A percentile compares a stretch with the other conserved stretches of the same genome.
phyloP scores from a whole-genome alignment of 23 red algal genomes.

The Cyanidioschyzon merolae region DNA sequence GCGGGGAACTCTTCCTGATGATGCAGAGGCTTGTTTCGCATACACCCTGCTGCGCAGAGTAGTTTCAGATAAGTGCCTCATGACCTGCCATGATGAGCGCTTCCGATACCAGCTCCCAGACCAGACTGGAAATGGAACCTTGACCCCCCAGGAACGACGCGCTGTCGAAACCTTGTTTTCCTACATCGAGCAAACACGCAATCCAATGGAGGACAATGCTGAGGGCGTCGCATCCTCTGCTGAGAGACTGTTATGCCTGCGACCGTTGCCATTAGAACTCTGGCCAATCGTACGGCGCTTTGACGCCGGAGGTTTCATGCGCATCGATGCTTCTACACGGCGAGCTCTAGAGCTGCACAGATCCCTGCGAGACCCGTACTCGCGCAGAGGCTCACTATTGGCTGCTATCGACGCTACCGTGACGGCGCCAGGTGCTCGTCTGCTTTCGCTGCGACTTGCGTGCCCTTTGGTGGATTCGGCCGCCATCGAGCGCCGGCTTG shows the following conservation, averaged over 20 bases:
- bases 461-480: conserved; percentile 5
- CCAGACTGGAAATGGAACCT: neutral
- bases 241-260: neutral
- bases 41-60: neutral
- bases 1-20: neutral
- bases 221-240: neutral
- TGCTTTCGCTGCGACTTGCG: conserved; percentile 22
- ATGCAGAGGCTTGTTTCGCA: neutral
- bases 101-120: neutral
- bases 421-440: conserved; percentile 10
- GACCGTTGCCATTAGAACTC: neutral
- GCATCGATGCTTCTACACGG: conserved; percentile 26
- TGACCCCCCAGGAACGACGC: conserved; percentile 10
- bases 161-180: conserved; percentile 14
- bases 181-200: neutral
- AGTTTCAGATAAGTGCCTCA: neutral
- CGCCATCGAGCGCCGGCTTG: conserved; percentile 18
- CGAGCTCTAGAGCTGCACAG: conserved; percentile 19
- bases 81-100: neutral
- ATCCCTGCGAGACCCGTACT: neutral
- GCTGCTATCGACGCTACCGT: conserved; percentile 21
- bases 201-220: neutral
- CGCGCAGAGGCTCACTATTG: conserved; percentile 12
- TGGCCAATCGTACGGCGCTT: neutral
- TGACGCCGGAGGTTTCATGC: conserved; percentile 13